Conservation (phyloP, 345 rosid species). For the Nephelium lappaceum region DNA sequence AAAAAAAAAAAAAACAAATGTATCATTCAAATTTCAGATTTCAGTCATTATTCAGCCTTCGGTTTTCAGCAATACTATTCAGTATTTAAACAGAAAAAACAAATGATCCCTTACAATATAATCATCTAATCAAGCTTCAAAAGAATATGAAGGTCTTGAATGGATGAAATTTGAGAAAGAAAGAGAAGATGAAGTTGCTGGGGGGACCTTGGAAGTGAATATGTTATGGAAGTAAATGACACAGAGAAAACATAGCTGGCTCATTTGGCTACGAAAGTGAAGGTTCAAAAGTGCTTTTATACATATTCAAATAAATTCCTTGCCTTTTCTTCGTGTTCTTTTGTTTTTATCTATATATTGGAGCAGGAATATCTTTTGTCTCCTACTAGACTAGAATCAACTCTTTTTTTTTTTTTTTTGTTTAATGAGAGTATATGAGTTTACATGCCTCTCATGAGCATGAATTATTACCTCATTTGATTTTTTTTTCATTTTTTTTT, state of each 20-base stretch:
- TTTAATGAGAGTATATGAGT: neutral
- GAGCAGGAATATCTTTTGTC: slow-evolving; percentile 21
- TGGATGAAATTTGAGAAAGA: too few relatives aligned
- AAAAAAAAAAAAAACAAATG: too few relatives aligned
- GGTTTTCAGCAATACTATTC: too few relatives aligned
- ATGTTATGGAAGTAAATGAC: neutral
- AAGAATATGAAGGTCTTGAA: neutral
- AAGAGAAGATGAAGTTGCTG: too few relatives aligned
- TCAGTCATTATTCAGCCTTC: too few relatives aligned
- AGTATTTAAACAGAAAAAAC: too few relatives aligned
- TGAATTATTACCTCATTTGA: neutral
- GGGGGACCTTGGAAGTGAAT: neutral
- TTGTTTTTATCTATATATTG: slow-evolving; percentile 1
- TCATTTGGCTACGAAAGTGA: slow-evolving; percentile 4
- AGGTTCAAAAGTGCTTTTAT: slow-evolving; percentile 2
- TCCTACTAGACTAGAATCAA: neutral
- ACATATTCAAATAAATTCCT: neutral
- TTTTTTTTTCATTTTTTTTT: neutral
- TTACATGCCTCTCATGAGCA: neutral
- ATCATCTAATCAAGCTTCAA: too few relatives aligned
- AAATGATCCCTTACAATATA: too few relatives aligned
- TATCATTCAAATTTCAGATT: too few relatives aligned
- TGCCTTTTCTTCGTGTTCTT: neutral
- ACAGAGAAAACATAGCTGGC: neutral
- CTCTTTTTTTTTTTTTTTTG: neutral